Base-by-base conservation (phyloP, 345 rosid species). In the Diplotaxis tenuifolia region DNA sequence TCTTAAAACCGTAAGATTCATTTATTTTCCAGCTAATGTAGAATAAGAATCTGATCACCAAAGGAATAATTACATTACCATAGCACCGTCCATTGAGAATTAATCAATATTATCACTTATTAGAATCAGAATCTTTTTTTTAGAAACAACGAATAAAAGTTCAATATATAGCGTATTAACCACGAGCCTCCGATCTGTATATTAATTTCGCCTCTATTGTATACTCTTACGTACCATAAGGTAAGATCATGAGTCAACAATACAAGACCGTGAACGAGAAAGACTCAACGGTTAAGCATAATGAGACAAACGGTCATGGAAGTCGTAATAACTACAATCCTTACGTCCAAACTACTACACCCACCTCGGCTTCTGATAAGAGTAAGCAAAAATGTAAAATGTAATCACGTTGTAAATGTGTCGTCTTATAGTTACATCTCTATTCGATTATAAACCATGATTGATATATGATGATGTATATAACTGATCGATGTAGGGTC, bases 301-400 rank as follows among this genome's bases (percentile, higher is more conserved):
- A n/a, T n/a, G n/a, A 47, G 73, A 65, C 74, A 63, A 79, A 49
- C 54, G 60, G 6, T 7, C 52, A 57, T 12, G 56, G 57, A 6
- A 47, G 76, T 61, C 62, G 16, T 68, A 65, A 21, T 18, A 71
- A 34, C 10, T 8, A 29, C 64, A 75, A 83, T 63, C 90, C 87
- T 62, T 86, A 86, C 72, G 58, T 85, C 68, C 78, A 79, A 19
- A 36, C 68, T 50, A 73, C 89, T 27, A 71, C 83, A 19, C 74
- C 84, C 23, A 76, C 50, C 23, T 77, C 77, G 6, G 65, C 83
- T 16, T 67, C 81, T 42, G 81, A 52, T 14, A 67, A 67, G 49
- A 67, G 71, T 78, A 62, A 61, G 28, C 31, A 53, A 21, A 0
- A 12, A 21, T 21, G 15, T 53, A 21, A 21, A 45, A 28, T 27